Evolutionary conservation across 2,329 filamentous ascomycete species (phyloP).

Genomic region (Hypoxylon sp.): DNA sequence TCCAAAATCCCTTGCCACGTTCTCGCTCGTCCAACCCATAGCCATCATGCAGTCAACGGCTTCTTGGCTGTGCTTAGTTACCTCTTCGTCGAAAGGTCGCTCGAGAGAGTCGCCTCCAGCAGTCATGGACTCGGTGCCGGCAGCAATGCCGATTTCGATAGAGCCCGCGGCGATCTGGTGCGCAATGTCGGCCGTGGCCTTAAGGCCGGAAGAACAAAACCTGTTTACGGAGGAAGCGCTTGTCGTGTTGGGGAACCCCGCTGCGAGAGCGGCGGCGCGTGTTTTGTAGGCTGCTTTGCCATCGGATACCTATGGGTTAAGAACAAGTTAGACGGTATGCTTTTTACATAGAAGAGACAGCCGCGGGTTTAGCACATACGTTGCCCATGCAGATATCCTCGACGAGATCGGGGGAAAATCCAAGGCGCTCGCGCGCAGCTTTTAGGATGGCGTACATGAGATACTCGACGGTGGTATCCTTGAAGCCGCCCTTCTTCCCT

Average conservation of each 20-base stretch:
- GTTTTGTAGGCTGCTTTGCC: conserved; percentile 90
- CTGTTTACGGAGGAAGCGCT: conserved; percentile 88
- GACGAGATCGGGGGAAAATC: conserved; percentile 83
- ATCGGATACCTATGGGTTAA: conserved; percentile 76
- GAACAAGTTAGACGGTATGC: conserved; percentile 2
- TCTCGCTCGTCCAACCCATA: conserved; percentile 99
- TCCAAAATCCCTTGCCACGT: conserved; percentile 91
- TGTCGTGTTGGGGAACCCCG: conserved; percentile 93
- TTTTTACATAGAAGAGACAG: not conserved
- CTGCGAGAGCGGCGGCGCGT: conserved; percentile 88
- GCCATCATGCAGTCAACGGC: conserved; percentile 89
- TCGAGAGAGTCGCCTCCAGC: conserved; percentile 77
- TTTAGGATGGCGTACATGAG: conserved; percentile 87
- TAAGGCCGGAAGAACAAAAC: conserved; percentile 97
- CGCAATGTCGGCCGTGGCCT: conserved; percentile 95
- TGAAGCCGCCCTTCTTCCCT: conserved; percentile 92
- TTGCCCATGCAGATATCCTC: conserved; percentile 96
- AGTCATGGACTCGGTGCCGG: conserved; percentile 93
- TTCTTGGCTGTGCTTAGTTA: conserved; percentile 80
- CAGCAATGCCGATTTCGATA: conserved; percentile 89
- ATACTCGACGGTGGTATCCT: conserved; percentile 92
- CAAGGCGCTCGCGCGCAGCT: conserved; percentile 78
- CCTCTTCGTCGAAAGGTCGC: conserved; percentile 81
- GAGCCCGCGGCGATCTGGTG: conserved; percentile 84
- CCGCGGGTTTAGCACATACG: conserved; percentile 64